Percentiles rank a stretch among this genome's conserved stretches.
Evolutionary conservation across 148 eudicot genomes (phyloP).

Genomic region (Amaranthus cruentus): DNA sequence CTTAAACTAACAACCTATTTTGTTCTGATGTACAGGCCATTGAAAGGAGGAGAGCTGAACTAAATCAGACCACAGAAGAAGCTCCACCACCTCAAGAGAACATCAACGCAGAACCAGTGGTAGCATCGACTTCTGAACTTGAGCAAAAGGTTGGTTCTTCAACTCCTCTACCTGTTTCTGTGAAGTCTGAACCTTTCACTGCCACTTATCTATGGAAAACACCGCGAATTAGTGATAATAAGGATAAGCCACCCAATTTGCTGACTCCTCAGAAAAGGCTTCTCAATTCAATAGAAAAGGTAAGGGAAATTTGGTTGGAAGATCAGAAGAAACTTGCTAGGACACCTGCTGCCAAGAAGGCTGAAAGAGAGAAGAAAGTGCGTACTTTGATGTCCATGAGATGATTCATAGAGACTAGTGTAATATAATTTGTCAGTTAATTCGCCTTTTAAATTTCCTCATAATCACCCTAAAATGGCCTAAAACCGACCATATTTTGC

Average conservation of each 20-base stretch:
- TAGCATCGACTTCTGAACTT: conserved; percentile 36
- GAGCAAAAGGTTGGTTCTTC: conserved; percentile 35
- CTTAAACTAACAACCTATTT: not conserved
- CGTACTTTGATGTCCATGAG: conserved; percentile 71
- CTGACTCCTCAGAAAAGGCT: conserved; percentile 36
- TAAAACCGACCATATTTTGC: no score
- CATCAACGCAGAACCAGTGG: not conserved
- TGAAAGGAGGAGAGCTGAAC: conserved; percentile 56
- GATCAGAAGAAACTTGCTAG: conserved; percentile 50
- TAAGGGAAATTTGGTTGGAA: conserved; percentile 64
- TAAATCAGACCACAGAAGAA: conserved; percentile 14
- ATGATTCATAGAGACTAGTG: not conserved
- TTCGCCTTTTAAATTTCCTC: no score
- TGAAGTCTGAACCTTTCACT: conserved; percentile 26
- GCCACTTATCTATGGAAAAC: conserved; percentile 38
- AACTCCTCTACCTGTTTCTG: conserved; percentile 36
- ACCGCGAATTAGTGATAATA: conserved; percentile 33
- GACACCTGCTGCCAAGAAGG: conserved; percentile 71
- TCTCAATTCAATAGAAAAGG: conserved; percentile 64
- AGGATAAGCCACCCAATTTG: conserved; percentile 27
- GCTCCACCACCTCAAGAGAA: conserved; percentile 10
- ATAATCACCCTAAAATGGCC: no score
- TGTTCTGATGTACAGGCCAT: conserved; percentile 44
- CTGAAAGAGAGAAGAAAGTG: conserved; percentile 54
- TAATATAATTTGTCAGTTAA: no score